Base-by-base conservation (phyloP, 805 yeast genomes). In the Kazachstania taianensis region DNA sequence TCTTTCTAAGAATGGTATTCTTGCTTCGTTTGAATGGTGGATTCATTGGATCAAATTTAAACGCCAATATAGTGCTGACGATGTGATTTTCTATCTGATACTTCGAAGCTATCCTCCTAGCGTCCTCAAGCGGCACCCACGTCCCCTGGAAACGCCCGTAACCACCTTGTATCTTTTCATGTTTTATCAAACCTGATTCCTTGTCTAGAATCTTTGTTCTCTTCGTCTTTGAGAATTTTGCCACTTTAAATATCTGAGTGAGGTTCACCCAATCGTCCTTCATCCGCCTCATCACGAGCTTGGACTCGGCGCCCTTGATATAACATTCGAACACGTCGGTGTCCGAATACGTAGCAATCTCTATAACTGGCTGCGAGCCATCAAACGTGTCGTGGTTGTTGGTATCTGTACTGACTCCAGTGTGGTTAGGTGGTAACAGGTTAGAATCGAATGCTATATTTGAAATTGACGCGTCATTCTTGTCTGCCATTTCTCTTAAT, bases 221-320 rank as follows among this genome's bases (percentile, higher is more conserved):
- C 50, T 78, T 80, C 2, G 87, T 81, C 57, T 82, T 82, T 29
- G 84, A 81, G 49, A 77, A 78, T 41, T 78, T 74, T 25, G 87
- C 86, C 41, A 81, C 75, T 53, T 82, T 81, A 46, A 82, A 63
- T 25, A 81, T 78, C 53, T 82, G 94, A 1, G 94, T 82, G 16
- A 86, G 85, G 52, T 82, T 82, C 37, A 92, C 85, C 97, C 97
- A 92, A 48, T 87, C 82, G 56, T 92, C 98, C 33, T 72, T 68
- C 41, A 83, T 78, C 39, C 97, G 69, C 49, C 97, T 73, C 97
- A 92, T 92, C 2, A 56, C 55, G 28, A 58, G 50, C 14, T 53
- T 43, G 8, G 56, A 46, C 38, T 50, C 59, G 28, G 37, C 47
- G 35, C 78, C 83, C 23, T 72, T 66, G 28, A 82, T 71, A 32